A percentile compares a stretch with the other conserved stretches of the same genome.
These are phyloP conservation scores for Arabidopsis thaliana DNA, from an alignment of 345 rosid species.

Conservation along the genomic window TAIR10.1 NC_003071.7:14398501-14399000, in stretches of 20 bases:
- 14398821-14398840: neutral
- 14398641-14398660: conserved; percentile 59
- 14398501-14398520: conserved; percentile 91
- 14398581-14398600: neutral
- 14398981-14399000: conserved; percentile 55
- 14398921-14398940: neutral
- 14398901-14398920: conserved; percentile 12
- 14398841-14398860: neutral
- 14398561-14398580: neutral
- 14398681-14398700: conserved; percentile 98
- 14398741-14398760: conserved; percentile 95
- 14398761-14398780: conserved; percentile 78
- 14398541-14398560: conserved; percentile 60
- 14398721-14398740: conserved; percentile 78
- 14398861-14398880: neutral
- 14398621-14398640: neutral
- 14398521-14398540: conserved; percentile 98
- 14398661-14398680: conserved; percentile 97
- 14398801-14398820: neutral
- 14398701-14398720: conserved; percentile 91
- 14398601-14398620: neutral
- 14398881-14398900: neutral
- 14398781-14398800: neutral
- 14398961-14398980: neutral
- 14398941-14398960: conserved; percentile 14